phyloP scores from a whole-genome alignment of 495 filamentous ascomycete genomes.

The Lophiostoma macrostomum region DNA sequence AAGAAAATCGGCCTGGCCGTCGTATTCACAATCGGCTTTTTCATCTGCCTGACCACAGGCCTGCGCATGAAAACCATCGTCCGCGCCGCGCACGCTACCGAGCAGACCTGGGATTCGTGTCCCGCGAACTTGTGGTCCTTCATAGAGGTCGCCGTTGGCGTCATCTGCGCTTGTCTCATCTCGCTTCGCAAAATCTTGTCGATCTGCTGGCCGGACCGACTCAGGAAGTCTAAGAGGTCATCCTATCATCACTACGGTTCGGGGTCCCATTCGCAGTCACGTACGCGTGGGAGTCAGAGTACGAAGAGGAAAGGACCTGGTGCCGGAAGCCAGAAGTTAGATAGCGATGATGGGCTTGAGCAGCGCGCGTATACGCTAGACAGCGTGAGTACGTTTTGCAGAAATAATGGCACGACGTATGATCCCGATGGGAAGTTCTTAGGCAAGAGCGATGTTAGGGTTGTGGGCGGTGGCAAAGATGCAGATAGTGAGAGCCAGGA shows the following conservation, averaged over 20 bases:
- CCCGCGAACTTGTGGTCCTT: slow-evolving; percentile 22
- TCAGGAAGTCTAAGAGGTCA: slow-evolving; percentile 3
- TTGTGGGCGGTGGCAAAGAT: neutral
- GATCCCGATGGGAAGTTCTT: neutral
- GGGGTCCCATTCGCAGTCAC: too few species aligned
- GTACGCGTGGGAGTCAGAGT: neutral
- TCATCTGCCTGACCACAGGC: slow-evolving; percentile 12
- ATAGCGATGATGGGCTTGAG: neutral
- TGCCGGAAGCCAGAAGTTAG: slow-evolving; percentile 5
- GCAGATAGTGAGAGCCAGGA: neutral
- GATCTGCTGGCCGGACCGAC: neutral
- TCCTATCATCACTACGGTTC: neutral
- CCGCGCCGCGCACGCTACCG: neutral
- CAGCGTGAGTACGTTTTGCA: neutral
- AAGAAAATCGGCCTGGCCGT: slow-evolving; percentile 11
- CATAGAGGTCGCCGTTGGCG: slow-evolving; percentile 18
- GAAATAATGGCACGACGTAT: neutral
- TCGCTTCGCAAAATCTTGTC: slow-evolving; percentile 1
- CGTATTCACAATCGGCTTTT: slow-evolving; percentile 16
- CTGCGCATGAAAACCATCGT: slow-evolving; percentile 24
- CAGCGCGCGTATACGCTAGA: slow-evolving; percentile 7
- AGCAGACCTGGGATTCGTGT: slow-evolving; percentile 10
- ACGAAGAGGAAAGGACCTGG: neutral
- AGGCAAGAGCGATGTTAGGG: slow-evolving; percentile 1
- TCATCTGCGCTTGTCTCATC: slow-evolving; percentile 19